Conservation (phyloP, 176 grass and related monocot species). For the Echinochloa phyllopogon region DNA sequence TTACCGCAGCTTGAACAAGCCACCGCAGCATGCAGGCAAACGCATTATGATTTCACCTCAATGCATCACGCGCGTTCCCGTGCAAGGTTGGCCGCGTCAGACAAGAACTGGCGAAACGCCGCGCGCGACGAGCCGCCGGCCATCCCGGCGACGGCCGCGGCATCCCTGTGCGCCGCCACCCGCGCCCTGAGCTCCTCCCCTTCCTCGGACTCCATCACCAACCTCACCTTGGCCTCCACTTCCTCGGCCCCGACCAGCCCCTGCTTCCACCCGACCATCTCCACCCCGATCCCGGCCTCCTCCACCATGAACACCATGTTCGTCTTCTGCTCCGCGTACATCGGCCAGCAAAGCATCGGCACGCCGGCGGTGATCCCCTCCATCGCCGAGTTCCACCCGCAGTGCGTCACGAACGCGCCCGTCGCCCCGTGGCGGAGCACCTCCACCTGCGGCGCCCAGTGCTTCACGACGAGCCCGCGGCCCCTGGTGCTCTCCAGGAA, state of each 20-base stretch:
- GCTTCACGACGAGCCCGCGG: conserved; percentile 44
- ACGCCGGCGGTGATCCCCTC: conserved; percentile 43
- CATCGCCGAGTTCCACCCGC: conserved; percentile 58
- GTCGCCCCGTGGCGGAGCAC: conserved; percentile 40
- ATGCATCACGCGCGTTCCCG: too few relatives aligned
- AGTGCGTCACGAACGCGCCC: conserved; percentile 63
- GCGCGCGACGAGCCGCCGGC: conserved; percentile 2
- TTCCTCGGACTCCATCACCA: conserved; percentile 34
- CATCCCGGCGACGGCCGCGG: background rate
- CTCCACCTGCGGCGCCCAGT: conserved; percentile 63
- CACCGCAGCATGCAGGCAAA: too few relatives aligned
- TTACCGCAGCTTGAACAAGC: too few relatives aligned
- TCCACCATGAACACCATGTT: conserved; percentile 61
- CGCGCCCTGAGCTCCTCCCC: background rate
- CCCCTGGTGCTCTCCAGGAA: conserved; percentile 41
- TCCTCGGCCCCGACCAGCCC: conserved; percentile 26
- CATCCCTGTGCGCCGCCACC: background rate
- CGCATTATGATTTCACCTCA: too few relatives aligned
- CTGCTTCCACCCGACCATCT: conserved; percentile 20
- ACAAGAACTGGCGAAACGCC: background rate
- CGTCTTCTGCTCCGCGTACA: conserved; percentile 59
- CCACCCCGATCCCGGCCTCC: conserved; percentile 37
- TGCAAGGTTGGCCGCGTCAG: background rate
- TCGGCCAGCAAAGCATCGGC: conserved; percentile 35
- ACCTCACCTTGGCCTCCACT: conserved; percentile 43